phyloP scores from a whole-genome alignment of 345 rosid species.

The Populus tremula region DNA sequence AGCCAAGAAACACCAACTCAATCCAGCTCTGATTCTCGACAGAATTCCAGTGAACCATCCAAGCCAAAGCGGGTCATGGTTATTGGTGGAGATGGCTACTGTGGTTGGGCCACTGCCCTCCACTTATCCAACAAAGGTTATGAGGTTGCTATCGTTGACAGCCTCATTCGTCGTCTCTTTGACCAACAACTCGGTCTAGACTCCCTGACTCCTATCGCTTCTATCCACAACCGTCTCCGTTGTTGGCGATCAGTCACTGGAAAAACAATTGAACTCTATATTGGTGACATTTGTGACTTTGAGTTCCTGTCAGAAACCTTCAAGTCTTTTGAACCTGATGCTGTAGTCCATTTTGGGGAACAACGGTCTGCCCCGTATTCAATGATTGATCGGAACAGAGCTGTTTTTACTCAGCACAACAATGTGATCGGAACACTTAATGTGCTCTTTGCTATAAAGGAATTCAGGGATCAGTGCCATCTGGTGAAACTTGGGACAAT shows the following conservation, averaged over 20 bases:
- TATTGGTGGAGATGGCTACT: constrained; percentile 97
- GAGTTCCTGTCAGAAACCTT: constrained; percentile 81
- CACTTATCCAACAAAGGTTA: constrained; percentile 83
- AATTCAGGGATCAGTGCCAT: constrained; percentile 83
- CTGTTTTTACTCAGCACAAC: constrained; percentile 85
- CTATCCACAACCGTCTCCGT: constrained; percentile 76
- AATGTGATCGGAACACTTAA: constrained; percentile 93
- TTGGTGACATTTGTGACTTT: constrained; percentile 92
- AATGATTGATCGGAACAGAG: constrained; percentile 93
- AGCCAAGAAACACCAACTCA: constrained; percentile 56
- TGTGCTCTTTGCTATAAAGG: constrained; percentile 93
- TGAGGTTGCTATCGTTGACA: constrained; percentile 79
- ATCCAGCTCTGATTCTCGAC: constrained; percentile 33
- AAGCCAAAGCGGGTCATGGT: constrained; percentile 77
- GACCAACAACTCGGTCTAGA: constrained; percentile 94
- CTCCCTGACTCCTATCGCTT: constrained; percentile 80
- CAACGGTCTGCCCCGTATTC: constrained; percentile 97
- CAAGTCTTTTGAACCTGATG: constrained; percentile 85
- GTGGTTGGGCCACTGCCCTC: constrained; percentile 98
- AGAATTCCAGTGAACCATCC: constrained; percentile 35
- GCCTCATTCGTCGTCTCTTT: constrained; percentile 78
- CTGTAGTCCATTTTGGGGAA: constrained; percentile 91
- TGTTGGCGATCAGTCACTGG: constrained; percentile 88
- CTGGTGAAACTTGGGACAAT: constrained; percentile 93
- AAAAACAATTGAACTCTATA: constrained; percentile 66